phyloP scores from a whole-genome alignment of 2,329 filamentous ascomycete species.

The Onygena corvina region DNA sequence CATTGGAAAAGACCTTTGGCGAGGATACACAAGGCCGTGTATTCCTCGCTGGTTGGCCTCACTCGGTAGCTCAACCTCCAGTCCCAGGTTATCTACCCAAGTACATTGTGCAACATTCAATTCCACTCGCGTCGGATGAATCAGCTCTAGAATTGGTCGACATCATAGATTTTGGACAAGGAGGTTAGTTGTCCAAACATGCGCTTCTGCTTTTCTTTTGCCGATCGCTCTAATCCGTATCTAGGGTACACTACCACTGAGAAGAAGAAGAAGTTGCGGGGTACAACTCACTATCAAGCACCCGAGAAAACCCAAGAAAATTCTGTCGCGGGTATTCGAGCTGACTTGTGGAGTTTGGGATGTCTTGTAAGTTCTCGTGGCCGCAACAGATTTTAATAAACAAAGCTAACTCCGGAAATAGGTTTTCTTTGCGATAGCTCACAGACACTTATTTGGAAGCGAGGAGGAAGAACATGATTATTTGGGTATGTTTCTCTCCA shows the following conservation, averaged over 20 bases:
- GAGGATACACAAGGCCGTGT: constrained; percentile 1
- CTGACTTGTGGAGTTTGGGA: constrained; percentile 10
- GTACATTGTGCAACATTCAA: constrained; percentile 3
- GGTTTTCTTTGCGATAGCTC: constrained; percentile 2
- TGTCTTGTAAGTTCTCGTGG: constrained; percentile 9
- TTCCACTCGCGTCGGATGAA: constrained; percentile 7
- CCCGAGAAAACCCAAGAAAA: background rate
- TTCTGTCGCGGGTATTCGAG: background rate
- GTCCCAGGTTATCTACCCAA: constrained; percentile 10
- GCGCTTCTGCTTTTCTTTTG: background rate
- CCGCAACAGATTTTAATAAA: background rate
- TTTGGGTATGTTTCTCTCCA: too few relatives aligned
- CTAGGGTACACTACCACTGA: background rate
- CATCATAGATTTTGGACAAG: constrained; percentile 14
- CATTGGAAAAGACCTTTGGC: constrained; percentile 7
- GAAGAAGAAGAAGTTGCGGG: background rate
- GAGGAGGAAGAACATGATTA: too few relatives aligned
- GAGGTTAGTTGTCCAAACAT: background rate
- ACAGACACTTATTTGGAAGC: background rate
- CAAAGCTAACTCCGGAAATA: background rate
- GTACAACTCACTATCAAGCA: background rate
- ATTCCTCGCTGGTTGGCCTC: background rate
- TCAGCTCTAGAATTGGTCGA: constrained; percentile 10
- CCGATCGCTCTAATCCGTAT: background rate
- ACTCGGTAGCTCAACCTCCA: background rate